Base-by-base conservation (phyloP, 2,329 filamentous ascomycete genomes). In the Cercospora brassicicola region DNA sequence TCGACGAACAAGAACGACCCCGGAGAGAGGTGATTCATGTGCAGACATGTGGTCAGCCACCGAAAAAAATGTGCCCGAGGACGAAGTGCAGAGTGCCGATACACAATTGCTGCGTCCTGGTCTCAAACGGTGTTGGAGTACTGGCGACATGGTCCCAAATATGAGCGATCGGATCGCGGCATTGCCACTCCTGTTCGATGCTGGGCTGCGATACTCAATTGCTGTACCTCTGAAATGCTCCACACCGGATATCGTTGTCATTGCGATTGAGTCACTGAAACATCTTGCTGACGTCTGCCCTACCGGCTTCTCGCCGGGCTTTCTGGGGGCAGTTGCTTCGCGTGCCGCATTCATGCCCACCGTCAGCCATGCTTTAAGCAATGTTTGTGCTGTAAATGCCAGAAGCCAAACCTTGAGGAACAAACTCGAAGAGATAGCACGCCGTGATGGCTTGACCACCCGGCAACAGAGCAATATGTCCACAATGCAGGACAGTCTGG, bases 261-360 rank as follows among this genome's bases (percentile, higher is more conserved):
- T 73, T 61, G 74, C 76, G 30, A 79, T 71, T 26, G 78, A 78
- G 13, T 78, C 78, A 10, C 70, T 74, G 23, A 69, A 74, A 42
- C 75, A 75, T 51, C 75, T 84, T 3, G 73, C 78, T 42, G 75
- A 79, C 42, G 62, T 82, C 5, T 78, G 77, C 42, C 82, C 82
- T 3, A 67, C 73, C 4, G 55, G 83, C 30, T 84, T 79, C 78
- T 77, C 76, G 57, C 77, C 78, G 6, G 78, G 76, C 6, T 80
- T 80, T 68, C 69, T 79, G 18, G 65, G 66, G 18, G 78, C 80
- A 42, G 10, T 73, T 5, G 64, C 68, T 5, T 33, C 55, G 8
- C 75, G 80, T 67, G 75, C 78, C 18, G 72, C 77, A 13, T 74
- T 82, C 18, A 26, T 80, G n/a, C 80, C 81, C 4, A 80, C 77